phyloP scores from a whole-genome alignment of 2,329 filamentous ascomycete genomes.

The Verticillium albo-atrum region DNA sequence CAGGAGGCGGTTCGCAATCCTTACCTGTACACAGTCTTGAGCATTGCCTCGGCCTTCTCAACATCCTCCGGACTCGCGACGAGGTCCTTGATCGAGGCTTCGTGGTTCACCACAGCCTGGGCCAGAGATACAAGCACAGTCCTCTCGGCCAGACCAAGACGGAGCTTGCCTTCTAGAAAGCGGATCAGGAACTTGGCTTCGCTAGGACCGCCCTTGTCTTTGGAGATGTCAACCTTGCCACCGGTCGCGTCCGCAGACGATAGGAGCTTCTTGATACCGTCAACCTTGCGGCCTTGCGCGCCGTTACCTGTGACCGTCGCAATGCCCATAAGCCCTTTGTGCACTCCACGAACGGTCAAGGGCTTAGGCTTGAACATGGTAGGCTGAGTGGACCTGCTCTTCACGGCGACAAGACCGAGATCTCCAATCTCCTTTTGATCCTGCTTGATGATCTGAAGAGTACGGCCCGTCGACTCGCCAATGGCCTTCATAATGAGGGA shows the following conservation, averaged over 20 bases:
- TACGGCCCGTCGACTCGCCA: constrained; percentile 88
- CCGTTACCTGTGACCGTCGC: constrained; percentile 84
- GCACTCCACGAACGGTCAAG: constrained; percentile 80
- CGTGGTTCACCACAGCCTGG: constrained; percentile 82
- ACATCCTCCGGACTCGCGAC: constrained; percentile 70
- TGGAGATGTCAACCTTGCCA: constrained; percentile 82
- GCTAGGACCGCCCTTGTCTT: constrained; percentile 89
- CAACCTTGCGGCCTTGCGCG: constrained; percentile 85
- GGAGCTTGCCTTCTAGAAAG: constrained; percentile 89
- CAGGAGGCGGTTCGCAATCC: constrained; percentile 12
- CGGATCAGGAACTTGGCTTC: constrained; percentile 93
- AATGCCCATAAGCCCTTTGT: constrained; percentile 82
- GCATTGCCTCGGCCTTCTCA: constrained; percentile 74
- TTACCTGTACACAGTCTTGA: constrained; percentile 88
- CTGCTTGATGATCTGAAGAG: constrained; percentile 82
- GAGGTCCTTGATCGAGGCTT: constrained; percentile 66
- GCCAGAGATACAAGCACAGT: constrained; percentile 87
- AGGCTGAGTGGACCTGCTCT: constrained; percentile 89
- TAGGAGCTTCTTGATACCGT: constrained; percentile 93
- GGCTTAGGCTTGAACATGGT: constrained; percentile 98
- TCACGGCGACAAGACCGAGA: constrained; percentile 88
- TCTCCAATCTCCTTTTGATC: constrained; percentile 97
- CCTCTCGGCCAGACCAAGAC: constrained; percentile 86
- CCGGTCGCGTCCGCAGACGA: constrained; percentile 76
- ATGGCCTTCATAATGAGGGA: constrained; percentile 99